Base-by-base conservation (phyloP, 495 filamentous ascomycete genomes). In the Neurospora intermedia region DNA sequence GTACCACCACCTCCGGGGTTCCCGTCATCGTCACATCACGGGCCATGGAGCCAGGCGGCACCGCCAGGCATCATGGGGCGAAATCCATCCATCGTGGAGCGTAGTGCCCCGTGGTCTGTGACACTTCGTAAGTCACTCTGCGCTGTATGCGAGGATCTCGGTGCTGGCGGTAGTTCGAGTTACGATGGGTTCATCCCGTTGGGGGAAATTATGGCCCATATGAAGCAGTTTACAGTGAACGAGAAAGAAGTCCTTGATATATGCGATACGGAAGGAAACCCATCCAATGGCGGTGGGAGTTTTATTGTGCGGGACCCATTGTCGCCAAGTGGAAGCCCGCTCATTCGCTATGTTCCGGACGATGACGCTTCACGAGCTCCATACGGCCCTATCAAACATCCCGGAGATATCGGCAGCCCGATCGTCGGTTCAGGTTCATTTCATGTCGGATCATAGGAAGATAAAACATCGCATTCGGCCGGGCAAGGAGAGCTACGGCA, bases 261-360 rank as follows among this genome's bases (percentile, higher is more conserved):
- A 72, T 95, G 92, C 80, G 94, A 98, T 74, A 96, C 94, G 2
- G 91, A 96, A 78, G 96, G 96, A 73, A 96, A 92, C 76, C 78
- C 84, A 0, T 88, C 91, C 69, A 98, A 98, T 75, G 96, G 96
- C 70, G 96, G 96, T 70, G 96, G 96, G 23, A 90, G 85, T 54
- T 97, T 98, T 79, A 87, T 86, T 35, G 84, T 91, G 69, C 85
- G 86, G 48, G 85, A 88, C 54, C 86, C 81, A 35, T 83, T 77
- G 10, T 41, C 71, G 54, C 27, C 2, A 76, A 70, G 3, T 82
- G 83, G 39, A 83, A 82, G 42, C 83, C 87, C 48, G 91, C 97
- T 75, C 89, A 88, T 72, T 92, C 89, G 78, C 88, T 91, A 71
- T 81, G 85, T 31, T 85, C 86, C 72, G 77, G 75, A 39, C 72